Evolutionary conservation across 2,329 filamentous ascomycete species (phyloP), one percentile per base, ranked within the genome.

Genomic region (Nannizziopsis arthrosporioides): DNA sequence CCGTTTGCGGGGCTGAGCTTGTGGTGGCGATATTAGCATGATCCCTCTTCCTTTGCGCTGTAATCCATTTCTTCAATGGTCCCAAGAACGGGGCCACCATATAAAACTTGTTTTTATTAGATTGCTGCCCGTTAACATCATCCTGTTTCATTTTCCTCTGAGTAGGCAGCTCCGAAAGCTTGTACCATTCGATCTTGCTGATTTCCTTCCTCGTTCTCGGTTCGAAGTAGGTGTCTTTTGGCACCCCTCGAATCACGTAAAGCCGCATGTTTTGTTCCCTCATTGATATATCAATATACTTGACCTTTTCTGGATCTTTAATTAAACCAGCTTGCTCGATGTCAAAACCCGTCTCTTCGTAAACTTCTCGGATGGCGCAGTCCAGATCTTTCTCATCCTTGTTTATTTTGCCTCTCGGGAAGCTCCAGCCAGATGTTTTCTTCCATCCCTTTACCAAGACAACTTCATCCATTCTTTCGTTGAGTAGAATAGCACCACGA

Each of bases 401-500:
- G 72, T 95, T 95, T 68, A 98, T 96, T 70, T 98, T 98, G 35
- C 92, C 93, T 44, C 90, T 74, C 0, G 92, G 92, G 51, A 98
- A 98, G 63, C 88, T 94, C 92, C 92, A 98, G 62, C 84, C 90
- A 10, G 90, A 85, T 31, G 84, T 82, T 64, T 94, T 96, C 72
- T 96, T 98, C 87, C 89, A 98, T 12, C 92, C 93, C 62, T 94
- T 93, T 51, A 98, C 93, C 38, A 98, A 73, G 11, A 98, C 79
- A 0, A 88, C 85, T 45, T 88, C 82, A 60, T 96, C 90, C 89
- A 98, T 94, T n/a, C 77, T 78, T 51, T 88, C 75, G 62, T 95
- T 95, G 44, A 98, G 76, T 72, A 98, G 73, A 52, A 98, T 94
- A 47, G 88, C 90, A 32, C 92, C 92, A 55, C 92, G 80, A 12